phyloP scores from a whole-genome alignment of 805 yeast genomes.

The Wickerhamiella cacticola region DNA sequence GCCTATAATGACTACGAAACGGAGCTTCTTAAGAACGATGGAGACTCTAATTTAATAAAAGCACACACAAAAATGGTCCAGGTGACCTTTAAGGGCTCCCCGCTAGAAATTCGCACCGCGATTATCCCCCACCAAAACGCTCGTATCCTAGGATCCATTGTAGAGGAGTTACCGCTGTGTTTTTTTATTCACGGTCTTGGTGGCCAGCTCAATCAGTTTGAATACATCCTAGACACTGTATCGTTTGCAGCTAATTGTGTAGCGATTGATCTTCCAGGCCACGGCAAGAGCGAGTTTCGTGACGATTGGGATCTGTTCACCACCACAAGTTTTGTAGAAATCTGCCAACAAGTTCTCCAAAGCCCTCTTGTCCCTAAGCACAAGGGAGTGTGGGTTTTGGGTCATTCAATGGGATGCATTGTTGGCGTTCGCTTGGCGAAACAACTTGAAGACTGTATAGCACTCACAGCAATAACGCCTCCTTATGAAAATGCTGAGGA shows the following conservation, averaged over 20 bases:
- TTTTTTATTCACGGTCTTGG: constrained; percentile 81
- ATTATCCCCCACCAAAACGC: constrained; percentile 6
- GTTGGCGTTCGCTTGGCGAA: constrained; percentile 35
- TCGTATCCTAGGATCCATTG: constrained; percentile 1
- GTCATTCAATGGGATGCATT: constrained; percentile 13
- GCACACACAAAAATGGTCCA: neutral
- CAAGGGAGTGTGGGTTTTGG: constrained; percentile 42
- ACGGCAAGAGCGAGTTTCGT: constrained; percentile 39
- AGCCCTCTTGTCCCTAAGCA: constrained; percentile 36
- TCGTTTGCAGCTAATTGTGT: constrained; percentile 51
- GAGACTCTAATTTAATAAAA: constrained; percentile 8
- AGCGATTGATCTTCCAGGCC: constrained; percentile 79
- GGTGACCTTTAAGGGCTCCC: neutral
- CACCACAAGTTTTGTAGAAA: constrained; percentile 15
- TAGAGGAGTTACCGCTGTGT: constrained; percentile 39
- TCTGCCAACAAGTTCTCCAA: constrained; percentile 17
- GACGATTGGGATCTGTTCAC: constrained; percentile 27
- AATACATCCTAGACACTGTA: constrained; percentile 51
- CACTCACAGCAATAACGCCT: constrained; percentile 5
- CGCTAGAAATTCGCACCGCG: neutral
- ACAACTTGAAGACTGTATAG: constrained; percentile 17
- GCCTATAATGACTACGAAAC: constrained; percentile 9
- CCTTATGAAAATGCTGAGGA: neutral
- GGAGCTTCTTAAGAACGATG: neutral
- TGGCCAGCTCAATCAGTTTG: constrained; percentile 80